Conservation (phyloP, 345 rosid genomes). For the Jatropha curcas region DNA sequence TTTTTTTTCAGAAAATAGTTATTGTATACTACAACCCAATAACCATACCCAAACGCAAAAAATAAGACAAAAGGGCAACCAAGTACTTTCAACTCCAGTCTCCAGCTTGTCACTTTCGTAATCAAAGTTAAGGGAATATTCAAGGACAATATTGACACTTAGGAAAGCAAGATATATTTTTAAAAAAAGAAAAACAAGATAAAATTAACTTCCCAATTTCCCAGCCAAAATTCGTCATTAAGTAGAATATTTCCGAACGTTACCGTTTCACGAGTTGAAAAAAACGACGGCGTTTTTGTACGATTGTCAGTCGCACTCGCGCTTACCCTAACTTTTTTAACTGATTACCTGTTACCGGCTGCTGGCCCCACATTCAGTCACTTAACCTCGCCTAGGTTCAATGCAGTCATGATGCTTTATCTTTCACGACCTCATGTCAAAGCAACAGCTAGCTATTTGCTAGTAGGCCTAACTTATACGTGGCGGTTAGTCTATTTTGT, state of each 20-base stretch:
- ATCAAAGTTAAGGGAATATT: background rate
- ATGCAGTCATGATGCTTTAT: background rate
- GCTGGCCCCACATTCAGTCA: background rate
- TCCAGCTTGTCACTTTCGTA: background rate
- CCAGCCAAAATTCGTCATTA: background rate
- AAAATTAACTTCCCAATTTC: background rate
- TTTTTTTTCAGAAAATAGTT: too few relatives aligned
- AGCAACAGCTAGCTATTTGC: background rate
- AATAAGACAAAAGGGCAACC: background rate
- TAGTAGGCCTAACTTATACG: background rate
- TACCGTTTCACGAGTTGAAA: background rate
- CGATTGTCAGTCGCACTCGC: too few relatives aligned
- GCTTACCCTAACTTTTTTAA: too few relatives aligned
- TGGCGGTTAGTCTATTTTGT: background rate
- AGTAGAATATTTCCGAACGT: too few relatives aligned
- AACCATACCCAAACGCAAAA: too few relatives aligned
- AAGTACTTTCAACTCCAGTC: conserved; percentile 6
- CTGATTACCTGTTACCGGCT: background rate
- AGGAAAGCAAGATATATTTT: fast-evolving
- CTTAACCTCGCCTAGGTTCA: too few relatives aligned
- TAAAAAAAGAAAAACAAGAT: too few relatives aligned
- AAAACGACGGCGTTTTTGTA: background rate
- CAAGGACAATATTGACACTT: background rate
- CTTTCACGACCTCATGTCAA: background rate
- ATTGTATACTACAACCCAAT: too few relatives aligned